Conservation (phyloP, 2,329 filamentous ascomycete species). For the Emmonsiellopsis sp. region DNA sequence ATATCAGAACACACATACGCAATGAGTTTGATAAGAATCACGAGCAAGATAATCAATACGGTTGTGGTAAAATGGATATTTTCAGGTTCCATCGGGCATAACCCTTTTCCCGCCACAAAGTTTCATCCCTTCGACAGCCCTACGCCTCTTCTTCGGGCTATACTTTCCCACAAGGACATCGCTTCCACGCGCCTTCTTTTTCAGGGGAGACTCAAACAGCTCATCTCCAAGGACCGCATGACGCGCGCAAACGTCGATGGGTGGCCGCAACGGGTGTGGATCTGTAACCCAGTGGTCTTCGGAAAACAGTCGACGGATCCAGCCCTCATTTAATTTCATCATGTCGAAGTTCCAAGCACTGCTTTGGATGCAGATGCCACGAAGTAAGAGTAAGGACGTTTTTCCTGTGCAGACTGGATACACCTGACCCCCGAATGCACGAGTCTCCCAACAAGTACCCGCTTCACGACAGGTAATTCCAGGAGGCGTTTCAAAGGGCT, state of each 20-base stretch:
- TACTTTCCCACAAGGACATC: neutral
- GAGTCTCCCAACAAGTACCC: constrained; percentile 8
- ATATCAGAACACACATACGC: too few species aligned
- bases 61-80: too few species aligned
- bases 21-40: too few species aligned
- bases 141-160: neutral
- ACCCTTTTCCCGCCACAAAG: too few species aligned
- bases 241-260: neutral
- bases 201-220: neutral
- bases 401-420: constrained; percentile 5
- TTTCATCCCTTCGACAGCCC: too few species aligned
- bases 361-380: neutral
- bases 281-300: neutral
- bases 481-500: constrained; percentile 9
- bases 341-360: neutral
- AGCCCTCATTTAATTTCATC: neutral
- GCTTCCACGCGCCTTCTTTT: neutral
- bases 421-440: constrained; percentile 7
- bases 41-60: too few species aligned
- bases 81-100: too few species aligned
- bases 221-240: neutral
- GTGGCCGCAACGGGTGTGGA: neutral
- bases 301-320: neutral
- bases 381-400: constrained; percentile 3
- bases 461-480: constrained; percentile 4